These are phyloP conservation scores for Boletus sensibilis DNA, from an alignment of 768 basidiomycete genomes.

Conservation along the genomic window DNA sequence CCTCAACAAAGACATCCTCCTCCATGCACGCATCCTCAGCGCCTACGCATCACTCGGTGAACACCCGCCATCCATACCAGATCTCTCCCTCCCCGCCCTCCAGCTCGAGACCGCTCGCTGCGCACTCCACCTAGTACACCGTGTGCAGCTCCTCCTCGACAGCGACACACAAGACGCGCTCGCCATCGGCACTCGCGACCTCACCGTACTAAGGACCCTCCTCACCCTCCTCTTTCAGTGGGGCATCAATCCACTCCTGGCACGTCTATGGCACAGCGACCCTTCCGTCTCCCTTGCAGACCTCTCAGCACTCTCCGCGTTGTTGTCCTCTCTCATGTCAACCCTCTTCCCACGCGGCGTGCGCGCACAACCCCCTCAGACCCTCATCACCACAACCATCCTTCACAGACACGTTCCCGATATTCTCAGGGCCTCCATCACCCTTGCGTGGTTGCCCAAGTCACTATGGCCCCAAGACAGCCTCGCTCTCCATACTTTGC, in stretches of 20 bases:
- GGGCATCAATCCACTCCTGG: conserved; percentile 58
- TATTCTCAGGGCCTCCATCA: conserved; percentile 57
- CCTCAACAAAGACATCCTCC: background rate
- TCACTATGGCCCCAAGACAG: conserved; percentile 38
- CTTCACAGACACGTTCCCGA: conserved; percentile 58
- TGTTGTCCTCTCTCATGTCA: conserved; percentile 44
- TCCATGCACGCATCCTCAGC: conserved; percentile 9
- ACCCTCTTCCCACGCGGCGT: conserved; percentile 55
- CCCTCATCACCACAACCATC: conserved; percentile 56
- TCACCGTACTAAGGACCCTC: conserved; percentile 59
- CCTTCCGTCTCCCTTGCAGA: conserved; percentile 42
- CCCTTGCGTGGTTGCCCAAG: conserved; percentile 74
- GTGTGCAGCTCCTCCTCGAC: conserved; percentile 46
- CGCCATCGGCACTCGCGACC: conserved; percentile 64
- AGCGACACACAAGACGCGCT: background rate
- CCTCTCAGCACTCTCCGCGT: conserved; percentile 41
- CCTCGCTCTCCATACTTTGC: conserved; percentile 45
- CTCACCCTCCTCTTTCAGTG: conserved; percentile 70
- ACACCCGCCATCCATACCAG: background rate
- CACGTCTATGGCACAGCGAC: conserved; percentile 38
- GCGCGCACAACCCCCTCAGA: conserved; percentile 50
- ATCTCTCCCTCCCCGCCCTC: conserved; percentile 38
- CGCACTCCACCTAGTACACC: conserved; percentile 49
- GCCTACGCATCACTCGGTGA: conserved; percentile 17
- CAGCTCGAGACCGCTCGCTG: conserved; percentile 56